Evolutionary conservation across 306 rosid species (phyloP), one percentile per base, ranked within the genome.

Genomic region (Acmispon strigosus): DNA sequence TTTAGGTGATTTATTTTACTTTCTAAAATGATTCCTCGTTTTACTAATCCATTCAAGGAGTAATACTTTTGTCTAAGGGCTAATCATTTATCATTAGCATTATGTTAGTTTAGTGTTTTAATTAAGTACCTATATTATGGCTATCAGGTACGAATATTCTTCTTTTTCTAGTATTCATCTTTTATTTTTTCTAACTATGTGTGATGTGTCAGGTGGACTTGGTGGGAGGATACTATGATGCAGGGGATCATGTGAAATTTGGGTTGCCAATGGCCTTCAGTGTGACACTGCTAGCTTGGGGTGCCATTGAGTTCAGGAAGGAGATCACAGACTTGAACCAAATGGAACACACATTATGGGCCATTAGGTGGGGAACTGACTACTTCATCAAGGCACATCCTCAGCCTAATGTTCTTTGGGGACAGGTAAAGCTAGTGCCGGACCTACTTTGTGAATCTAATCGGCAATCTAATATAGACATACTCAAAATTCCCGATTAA

Each of bases 211-310:
- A 88, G 96, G 96, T 77, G 63, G 79, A 91, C 82, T 75, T 88
- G 84, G 89, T 84, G 67, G 97, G 97, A 68, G 97, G 96, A 16
- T 91, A 91, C 75, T 88, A 91, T 73, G 96, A 91, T 56, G 97
- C 97, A 5, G 97, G 92, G n/a, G 97, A 91, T 76, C 88, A 91
- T 51, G 97, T 91, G 75, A 91, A 91, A 37, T 88, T 91, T 76
- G 96, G 97, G 54, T 72, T 87, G 62, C 96, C 96, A 50, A 88
- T 91, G 97, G 96, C 97, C 13, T 89, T 80, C 72, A 76, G 83
- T 24, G 70, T 84, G 54, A 86, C 97, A 39, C 76, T 91, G 80
- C 85, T 91, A 36, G 80, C 97, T 39, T 91, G 97, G 97, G 90
- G 86, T 27, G 91, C 83, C 74, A 67, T 86, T 52, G 89, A 91